Percentiles rank a stretch among this genome's conserved stretches.
Conservation (phyloP, 2,329 filamentous ascomycete genomes). For the Colletotrichum liriopes region DNA sequence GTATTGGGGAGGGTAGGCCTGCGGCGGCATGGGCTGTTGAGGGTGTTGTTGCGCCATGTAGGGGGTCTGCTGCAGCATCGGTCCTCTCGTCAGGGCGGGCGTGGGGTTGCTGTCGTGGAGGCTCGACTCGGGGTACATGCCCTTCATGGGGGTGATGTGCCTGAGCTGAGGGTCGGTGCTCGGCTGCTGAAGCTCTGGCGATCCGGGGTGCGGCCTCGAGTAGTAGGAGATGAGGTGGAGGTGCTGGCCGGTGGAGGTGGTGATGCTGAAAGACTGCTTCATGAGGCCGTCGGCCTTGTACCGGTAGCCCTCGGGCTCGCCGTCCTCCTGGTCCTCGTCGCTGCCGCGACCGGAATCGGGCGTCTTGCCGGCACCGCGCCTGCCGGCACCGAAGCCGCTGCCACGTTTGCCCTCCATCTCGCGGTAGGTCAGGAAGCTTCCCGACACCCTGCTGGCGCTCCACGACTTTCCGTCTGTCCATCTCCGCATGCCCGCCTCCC, state of each 20-base stretch:
- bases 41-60: constrained; percentile 48
- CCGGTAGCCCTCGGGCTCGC: constrained; percentile 90
- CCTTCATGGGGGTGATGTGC: constrained; percentile 89
- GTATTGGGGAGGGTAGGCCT: constrained; percentile 58
- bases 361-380: constrained; percentile 78
- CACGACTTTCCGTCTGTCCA: constrained; percentile 99
- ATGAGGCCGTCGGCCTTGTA: constrained; percentile 98
- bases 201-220: constrained; percentile 82
- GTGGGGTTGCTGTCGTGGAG: constrained; percentile 87
- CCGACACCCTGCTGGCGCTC: constrained; percentile 97
- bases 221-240: constrained; percentile 99
- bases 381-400: constrained; percentile 76
- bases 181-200: constrained; percentile 83
- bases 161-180: constrained; percentile 85
- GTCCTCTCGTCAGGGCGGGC: constrained; percentile 84
- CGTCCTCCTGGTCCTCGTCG: constrained; percentile 88
- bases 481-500: constrained; percentile 96
- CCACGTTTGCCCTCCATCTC: constrained; percentile 99
- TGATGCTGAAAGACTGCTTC: constrained; percentile 99
- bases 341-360: constrained; percentile 86
- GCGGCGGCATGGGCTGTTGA: constrained; percentile 56
- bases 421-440: constrained; percentile 96
- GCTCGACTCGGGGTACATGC: constrained; percentile 97
- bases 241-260: constrained; percentile 88
- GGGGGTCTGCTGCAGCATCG: constrained; percentile 68